Evolutionary conservation across 139 green algal species (phyloP).

Genomic region (Limnomonas spitsbergensis): DNA sequence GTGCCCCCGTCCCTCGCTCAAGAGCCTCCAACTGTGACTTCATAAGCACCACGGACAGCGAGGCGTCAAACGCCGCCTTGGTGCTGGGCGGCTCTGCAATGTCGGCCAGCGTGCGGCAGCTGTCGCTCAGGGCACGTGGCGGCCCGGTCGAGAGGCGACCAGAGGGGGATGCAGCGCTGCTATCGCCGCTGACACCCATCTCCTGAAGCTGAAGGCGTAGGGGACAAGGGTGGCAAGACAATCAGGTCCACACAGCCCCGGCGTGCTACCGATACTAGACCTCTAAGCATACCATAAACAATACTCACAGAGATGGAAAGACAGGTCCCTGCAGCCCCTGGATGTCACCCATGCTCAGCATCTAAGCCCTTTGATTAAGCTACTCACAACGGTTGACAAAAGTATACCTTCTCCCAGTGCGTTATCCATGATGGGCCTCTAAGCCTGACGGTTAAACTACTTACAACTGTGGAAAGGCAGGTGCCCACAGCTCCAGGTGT

Average conservation of each 20-base stretch:
- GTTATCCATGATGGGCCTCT: too few species aligned
- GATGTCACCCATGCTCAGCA: too few species aligned
- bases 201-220: neutral
- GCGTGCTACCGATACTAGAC: too few species aligned
- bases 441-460: too few species aligned
- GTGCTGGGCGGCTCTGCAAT: conserved; percentile 52
- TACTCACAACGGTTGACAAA: too few species aligned
- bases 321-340: too few species aligned
- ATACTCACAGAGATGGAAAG: too few species aligned
- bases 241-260: conserved; percentile 18
- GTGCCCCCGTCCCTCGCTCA: neutral
- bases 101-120: conserved; percentile 34
- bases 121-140: conserved; percentile 17
- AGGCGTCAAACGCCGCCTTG: conserved; percentile 35
- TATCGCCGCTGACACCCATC: neutral
- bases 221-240: neutral
- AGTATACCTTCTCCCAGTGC: too few species aligned
- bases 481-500: conserved; percentile 58
- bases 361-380: too few species aligned
- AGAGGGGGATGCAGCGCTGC: too few species aligned
- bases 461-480: conserved; percentile 67
- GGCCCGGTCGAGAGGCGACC: too few species aligned
- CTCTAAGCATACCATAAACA: too few species aligned
- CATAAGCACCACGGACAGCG: conserved; percentile 14
- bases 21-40: conserved; percentile 9